Base-by-base conservation (phyloP, 1,139 yeast genomes). In the Pichia sp. region DNA sequence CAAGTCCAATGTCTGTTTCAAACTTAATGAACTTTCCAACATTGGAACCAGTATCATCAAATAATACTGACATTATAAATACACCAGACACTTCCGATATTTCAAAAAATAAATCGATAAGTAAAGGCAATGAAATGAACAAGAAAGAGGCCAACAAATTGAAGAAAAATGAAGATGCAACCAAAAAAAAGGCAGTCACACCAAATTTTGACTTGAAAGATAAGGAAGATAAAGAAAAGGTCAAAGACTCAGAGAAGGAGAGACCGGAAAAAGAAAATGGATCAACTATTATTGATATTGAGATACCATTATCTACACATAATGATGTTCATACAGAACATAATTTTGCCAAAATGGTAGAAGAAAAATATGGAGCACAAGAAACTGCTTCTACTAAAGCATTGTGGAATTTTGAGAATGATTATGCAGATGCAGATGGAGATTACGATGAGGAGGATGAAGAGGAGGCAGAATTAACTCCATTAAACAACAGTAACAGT, bases 281-380 rank as follows among this genome's bases (percentile, higher is more conserved):
- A 4, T 45, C 47, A 11, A 24, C 39, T 11, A 42, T 51, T 10
- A 47, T 53, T 10, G 36, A 39, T 24, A 42, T 53, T 6, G 53
- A 52, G n/a, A 42, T 53, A 10, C 55, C 55, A 8, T 37, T 53
- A 16, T 52, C 56, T 3, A 48, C 51, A 12, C 55, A 51, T 30
- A 48, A 49, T 25, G 53, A 50, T 27, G 42, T 52, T 25, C 50
- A 47, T 26, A 29, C 40, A n/a, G 54, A 48, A 41, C 43, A 43
- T 52, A 92, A 90, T 57, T 87, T 90, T 33, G 66, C 83, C 57
- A 80, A 82, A 55, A 65, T 87, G 47, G 85, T 95, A 4, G 96
- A 89, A 59, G 90, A 85, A 44, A 85, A 85, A 62, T 89, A 87
- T 62, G 96, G 96, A 2, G 83, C 82, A 76, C 94, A 81, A 57